phyloP scores from a whole-genome alignment of 805 yeast species.

The fission yeast (Schizosaccharomyces pombe) region DNA sequence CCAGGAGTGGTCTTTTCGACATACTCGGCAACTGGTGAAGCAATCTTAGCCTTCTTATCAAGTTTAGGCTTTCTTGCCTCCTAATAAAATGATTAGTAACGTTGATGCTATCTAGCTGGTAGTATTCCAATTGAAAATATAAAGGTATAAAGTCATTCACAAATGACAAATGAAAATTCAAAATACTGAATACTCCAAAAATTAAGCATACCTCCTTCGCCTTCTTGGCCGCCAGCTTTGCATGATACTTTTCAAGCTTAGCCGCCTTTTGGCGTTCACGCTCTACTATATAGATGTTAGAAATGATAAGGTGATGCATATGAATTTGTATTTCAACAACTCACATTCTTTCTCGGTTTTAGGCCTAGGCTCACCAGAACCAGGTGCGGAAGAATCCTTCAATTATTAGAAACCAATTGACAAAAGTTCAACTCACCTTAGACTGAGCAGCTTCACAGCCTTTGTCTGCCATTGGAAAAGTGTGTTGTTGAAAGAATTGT shows the following conservation, averaged over 20 bases:
- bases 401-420: not conserved
- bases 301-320: no score
- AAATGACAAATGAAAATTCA: not conserved
- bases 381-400: not conserved
- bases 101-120: no score
- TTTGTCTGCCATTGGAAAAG: not conserved
- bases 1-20: constrained; percentile 68
- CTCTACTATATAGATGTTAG: not conserved
- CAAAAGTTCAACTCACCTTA: not conserved
- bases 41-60: constrained; percentile 45
- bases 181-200: not conserved
- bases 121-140: no score
- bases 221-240: not conserved
- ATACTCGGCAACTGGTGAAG: constrained; percentile 57
- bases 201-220: not conserved
- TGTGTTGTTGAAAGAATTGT: not conserved
- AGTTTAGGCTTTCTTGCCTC: constrained; percentile 11
- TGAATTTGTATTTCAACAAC: no score
- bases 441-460: not conserved
- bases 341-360: not conserved
- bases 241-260: not conserved
- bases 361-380: not conserved
- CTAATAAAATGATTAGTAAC: not conserved
- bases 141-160: not conserved
- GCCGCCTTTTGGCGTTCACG: constrained; percentile 3